phyloP scores from a whole-genome alignment of 139 green algal genomes.

The Tetradesmus lagerheimii region DNA sequence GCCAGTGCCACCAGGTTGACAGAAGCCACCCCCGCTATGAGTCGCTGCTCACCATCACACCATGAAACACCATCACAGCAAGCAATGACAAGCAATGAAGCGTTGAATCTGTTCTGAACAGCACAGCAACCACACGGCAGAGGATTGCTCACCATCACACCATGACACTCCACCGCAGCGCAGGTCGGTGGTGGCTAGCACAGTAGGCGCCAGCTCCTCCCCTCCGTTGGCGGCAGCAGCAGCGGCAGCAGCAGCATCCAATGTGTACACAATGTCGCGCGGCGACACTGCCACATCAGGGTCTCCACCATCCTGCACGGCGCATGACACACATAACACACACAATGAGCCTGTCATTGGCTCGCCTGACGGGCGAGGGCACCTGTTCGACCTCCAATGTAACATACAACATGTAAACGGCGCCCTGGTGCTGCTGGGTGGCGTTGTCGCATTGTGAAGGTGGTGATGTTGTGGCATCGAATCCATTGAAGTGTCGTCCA shows the following conservation, averaged over 20 bases:
- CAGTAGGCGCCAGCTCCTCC: slow-evolving; percentile 1
- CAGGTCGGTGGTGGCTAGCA: slow-evolving; percentile 70
- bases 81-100: no score
- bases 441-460: no score
- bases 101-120: no score
- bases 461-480: no score
- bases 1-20: no score
- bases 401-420: no score
- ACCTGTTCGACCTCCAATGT: no score
- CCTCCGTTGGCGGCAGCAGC: slow-evolving; percentile 10
- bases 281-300: slow-evolving; percentile 87
- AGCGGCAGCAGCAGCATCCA: slow-evolving; percentile 55
- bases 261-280: slow-evolving; percentile 93
- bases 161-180: slow-evolving; percentile 90
- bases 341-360: not conserved
- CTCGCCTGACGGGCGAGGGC: no score
- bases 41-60: slow-evolving; percentile 59
- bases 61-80: slow-evolving; percentile 91
- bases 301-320: slow-evolving; percentile 90
- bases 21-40: no score
- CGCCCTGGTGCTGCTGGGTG: no score
- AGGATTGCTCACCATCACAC: slow-evolving; percentile 59
- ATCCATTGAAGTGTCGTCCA: no score
- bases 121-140: no score
- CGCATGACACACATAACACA: slow-evolving; percentile 4